Conservation (phyloP, 192 early-diverging fungal species). For the Coemansia sp. region DNA sequence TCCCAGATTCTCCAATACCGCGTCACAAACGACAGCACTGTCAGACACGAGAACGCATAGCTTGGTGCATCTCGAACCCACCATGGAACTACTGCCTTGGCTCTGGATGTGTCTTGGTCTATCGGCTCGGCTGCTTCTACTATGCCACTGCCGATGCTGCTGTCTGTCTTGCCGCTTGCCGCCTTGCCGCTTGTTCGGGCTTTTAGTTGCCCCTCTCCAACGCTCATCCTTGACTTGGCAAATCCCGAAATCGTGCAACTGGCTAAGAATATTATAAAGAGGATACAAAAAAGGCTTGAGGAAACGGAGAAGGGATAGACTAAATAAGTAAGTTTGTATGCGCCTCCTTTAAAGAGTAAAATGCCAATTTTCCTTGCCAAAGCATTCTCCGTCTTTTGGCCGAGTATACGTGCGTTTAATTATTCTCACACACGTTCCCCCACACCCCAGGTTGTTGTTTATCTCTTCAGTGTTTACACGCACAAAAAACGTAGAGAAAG, state of each 20-base stretch:
- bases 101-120: not conserved
- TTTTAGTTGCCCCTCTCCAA: slow-evolving; percentile 28
- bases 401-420: not conserved
- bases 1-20: slow-evolving; percentile 70
- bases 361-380: not conserved
- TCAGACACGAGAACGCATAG: slow-evolving; percentile 34
- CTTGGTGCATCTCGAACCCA: slow-evolving; percentile 35
- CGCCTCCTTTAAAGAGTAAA: not conserved
- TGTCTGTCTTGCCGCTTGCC: not conserved
- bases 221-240: slow-evolving; percentile 22
- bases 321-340: not conserved
- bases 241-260: not conserved
- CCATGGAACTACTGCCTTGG: not conserved
- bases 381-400: not conserved
- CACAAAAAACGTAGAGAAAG: not conserved
- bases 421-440: not conserved
- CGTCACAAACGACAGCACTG: slow-evolving; percentile 58
- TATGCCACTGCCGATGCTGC: not conserved
- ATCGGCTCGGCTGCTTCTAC: not conserved
- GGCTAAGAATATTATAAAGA: not conserved
- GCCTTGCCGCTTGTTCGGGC: slow-evolving; percentile 1
- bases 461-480: not conserved
- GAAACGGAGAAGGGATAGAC: not conserved
- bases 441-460: not conserved
- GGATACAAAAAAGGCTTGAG: not conserved